Evolutionary conservation across 306 rosid genomes (phyloP).

Genomic region (Potentilla sterilis): DNA sequence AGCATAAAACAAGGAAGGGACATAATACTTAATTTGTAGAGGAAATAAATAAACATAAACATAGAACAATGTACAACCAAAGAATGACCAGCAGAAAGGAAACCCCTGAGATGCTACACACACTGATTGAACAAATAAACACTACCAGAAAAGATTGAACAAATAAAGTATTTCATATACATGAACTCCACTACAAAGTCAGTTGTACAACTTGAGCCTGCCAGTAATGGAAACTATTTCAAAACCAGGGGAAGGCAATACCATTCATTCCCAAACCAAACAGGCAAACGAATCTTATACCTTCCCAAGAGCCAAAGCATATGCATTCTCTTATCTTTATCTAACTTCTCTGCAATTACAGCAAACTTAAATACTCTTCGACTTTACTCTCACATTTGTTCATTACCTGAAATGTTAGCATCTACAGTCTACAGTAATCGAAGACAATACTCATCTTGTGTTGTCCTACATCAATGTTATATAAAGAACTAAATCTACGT

Average conservation of each 20-base stretch:
- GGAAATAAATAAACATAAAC: neutral
- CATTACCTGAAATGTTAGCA: neutral
- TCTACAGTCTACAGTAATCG: neutral
- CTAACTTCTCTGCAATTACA: neutral
- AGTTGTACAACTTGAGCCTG: neutral
- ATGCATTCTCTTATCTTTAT: neutral
- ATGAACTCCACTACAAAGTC: slow-evolving; percentile 3
- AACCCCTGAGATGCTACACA: neutral
- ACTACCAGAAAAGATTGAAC: too few species aligned
- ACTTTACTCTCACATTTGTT: neutral
- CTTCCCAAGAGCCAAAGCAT: neutral
- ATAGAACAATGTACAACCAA: neutral
- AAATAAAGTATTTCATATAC: neutral
- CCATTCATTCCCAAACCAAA: neutral
- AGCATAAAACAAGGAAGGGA: slow-evolving; percentile 25
- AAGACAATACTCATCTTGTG: neutral
- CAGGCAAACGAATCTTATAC: neutral
- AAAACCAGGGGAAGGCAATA: neutral
- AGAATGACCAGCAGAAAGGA: neutral
- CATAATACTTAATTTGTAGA: neutral
- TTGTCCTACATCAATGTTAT: slow-evolving; percentile 3
- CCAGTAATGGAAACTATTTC: neutral
- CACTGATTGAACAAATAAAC: neutral
- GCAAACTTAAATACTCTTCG: neutral
- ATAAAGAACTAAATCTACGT: neutral